Percentiles rank a stretch among this genome's conserved stretches.
These are phyloP conservation scores for Penicillium sp. DNA, from an alignment of 2,329 filamentous ascomycete genomes.

Conservation along the genomic window DNA sequence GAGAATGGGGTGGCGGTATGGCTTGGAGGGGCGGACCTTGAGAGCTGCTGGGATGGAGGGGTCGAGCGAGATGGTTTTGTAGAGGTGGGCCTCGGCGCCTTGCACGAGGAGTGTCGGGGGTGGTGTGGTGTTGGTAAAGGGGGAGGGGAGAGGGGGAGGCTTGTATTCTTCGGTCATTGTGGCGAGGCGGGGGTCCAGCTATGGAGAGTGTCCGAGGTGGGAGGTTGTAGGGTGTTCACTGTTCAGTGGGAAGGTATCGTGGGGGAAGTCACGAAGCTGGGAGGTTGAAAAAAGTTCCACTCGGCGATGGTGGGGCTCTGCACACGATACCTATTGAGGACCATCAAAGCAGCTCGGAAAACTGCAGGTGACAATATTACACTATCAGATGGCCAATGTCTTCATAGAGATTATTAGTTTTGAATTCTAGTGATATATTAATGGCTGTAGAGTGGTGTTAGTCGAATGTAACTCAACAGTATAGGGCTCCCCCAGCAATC, in stretches of 20 bases:
- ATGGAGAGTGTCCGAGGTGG: not conserved
- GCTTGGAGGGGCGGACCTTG: constrained; percentile 88
- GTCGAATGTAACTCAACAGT: too few species aligned
- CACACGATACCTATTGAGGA: not conserved
- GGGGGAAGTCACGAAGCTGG: not conserved
- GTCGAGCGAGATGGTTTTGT: constrained; percentile 77
- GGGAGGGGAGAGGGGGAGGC: constrained; percentile 57
- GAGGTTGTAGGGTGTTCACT: not conserved
- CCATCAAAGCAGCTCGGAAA: not conserved
- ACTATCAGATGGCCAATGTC: too few species aligned
- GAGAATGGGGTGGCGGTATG: constrained; percentile 87
- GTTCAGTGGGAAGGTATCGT: not conserved
- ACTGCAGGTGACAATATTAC: not conserved
- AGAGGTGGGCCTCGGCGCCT: constrained; percentile 93
- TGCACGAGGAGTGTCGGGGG: constrained; percentile 76
- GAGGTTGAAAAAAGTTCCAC: not conserved
- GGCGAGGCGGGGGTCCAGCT: not conserved
- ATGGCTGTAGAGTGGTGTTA: too few species aligned
- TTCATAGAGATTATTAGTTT: too few species aligned
- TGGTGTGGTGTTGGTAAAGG: constrained; percentile 65
- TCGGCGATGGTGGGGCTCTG: not conserved
- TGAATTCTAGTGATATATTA: too few species aligned
- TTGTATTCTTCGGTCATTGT: constrained; percentile 28
- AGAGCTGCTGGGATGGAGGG: constrained; percentile 72
- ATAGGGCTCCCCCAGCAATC: too few species aligned